A percentile compares a stretch with the other conserved stretches of the same genome.
These are phyloP conservation scores for Diophrys sp. DNA, from an alignment of 73 alveolate genomes.

Conservation along the genomic window DNA sequence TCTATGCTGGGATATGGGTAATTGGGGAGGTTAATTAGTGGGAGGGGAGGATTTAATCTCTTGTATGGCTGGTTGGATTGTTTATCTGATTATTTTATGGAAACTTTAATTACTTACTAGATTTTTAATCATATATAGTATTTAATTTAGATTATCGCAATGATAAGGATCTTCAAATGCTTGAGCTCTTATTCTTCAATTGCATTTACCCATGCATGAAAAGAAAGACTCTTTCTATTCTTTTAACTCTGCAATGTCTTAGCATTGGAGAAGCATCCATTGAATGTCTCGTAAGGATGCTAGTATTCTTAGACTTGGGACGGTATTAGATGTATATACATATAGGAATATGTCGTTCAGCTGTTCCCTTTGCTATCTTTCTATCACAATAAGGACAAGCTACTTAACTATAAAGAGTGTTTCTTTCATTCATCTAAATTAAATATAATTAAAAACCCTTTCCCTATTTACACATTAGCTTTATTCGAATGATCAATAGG, in stretches of 20 bases:
- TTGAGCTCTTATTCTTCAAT: neutral
- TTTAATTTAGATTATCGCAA: neutral
- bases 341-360: conserved; percentile 35
- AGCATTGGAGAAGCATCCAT: neutral
- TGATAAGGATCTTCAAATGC: neutral
- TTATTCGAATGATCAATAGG: neutral
- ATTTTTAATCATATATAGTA: no score
- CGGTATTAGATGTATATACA: neutral
- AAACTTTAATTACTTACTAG: no score
- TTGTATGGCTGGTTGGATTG: neutral
- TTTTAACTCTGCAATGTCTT: neutral
- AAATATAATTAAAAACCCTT: no score
- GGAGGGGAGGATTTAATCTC: neutral
- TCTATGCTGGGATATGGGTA: conserved; percentile 27
- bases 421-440: conserved; percentile 16
- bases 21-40: neutral
- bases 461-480: no score
- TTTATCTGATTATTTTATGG: neutral
- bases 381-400: conserved; percentile 34
- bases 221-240: neutral
- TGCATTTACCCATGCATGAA: neutral
- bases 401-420: conserved; percentile 1
- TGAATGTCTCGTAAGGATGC: neutral
- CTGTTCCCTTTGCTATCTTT: conserved; percentile 16
- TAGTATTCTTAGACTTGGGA: neutral